Percentiles rank a stretch among this genome's conserved stretches.
These are phyloP conservation scores for Crassisporium funariophilum DNA, from an alignment of 768 basidiomycete genomes.

Conservation along the genomic window DNA sequence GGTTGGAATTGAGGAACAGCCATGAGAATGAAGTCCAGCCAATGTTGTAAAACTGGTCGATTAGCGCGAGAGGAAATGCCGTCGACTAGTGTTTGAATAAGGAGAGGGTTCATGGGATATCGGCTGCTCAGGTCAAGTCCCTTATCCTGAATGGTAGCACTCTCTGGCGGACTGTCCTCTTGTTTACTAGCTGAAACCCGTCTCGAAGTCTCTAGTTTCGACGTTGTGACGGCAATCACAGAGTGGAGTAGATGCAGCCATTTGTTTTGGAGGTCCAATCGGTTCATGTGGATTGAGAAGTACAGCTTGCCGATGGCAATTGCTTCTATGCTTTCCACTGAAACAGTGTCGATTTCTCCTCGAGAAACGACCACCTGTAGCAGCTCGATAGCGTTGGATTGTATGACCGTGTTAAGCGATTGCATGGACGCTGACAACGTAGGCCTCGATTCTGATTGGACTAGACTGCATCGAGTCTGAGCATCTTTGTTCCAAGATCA, in stretches of 20 bases:
- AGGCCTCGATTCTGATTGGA: constrained; percentile 75
- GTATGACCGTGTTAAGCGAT: constrained; percentile 62
- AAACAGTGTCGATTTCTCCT: constrained; percentile 69
- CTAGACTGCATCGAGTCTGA: constrained; percentile 47
- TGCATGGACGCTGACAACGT: constrained; percentile 52
- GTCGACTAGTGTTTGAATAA: constrained; percentile 79
- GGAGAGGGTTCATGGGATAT: constrained; percentile 66
- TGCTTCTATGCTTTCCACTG: constrained; percentile 68
- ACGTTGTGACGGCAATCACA: constrained; percentile 66
- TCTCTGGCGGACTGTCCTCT: constrained; percentile 33
- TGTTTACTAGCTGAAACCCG: constrained; percentile 22
- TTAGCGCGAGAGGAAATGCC: constrained; percentile 73
- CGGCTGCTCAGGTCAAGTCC: constrained; percentile 30
- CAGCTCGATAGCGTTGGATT: constrained; percentile 77
- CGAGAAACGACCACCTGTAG: constrained; percentile 81
- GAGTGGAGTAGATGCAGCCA: constrained; percentile 90
- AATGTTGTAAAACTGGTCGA: constrained; percentile 85
- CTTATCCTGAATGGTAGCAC: constrained; percentile 33
- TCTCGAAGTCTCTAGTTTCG: constrained; percentile 33
- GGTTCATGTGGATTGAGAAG: constrained; percentile 63
- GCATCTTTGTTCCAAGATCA: neutral
- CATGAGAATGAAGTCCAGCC: constrained; percentile 96
- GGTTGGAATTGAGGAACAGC: constrained; percentile 85
- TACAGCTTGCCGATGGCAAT: constrained; percentile 77
- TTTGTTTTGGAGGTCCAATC: constrained; percentile 90